Base-by-base conservation (phyloP, 495 filamentous ascomycete species). In the Haplographium delicatum region DNA sequence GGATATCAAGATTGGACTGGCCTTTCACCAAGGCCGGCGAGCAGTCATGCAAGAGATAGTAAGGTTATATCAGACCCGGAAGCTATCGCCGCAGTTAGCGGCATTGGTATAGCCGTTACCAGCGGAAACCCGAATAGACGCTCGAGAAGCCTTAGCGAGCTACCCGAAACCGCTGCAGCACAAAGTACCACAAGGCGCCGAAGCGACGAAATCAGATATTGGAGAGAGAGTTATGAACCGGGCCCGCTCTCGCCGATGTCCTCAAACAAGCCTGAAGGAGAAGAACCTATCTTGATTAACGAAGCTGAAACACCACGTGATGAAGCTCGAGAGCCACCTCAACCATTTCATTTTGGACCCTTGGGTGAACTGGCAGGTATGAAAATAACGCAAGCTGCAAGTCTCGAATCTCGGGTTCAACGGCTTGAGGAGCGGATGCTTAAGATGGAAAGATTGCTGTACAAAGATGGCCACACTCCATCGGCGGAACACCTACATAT, bases 161-260 rank as follows among this genome's bases (percentile, higher is more conserved):
- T 78, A n/a, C 63, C 70, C 38, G 68, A 71, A 37, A 55, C 66
- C 27, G 56, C 58, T 2, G 59, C 54, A 5, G 27, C 28, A 4
- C 62, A 56, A 10, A 50, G 50, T 1, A 61, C 47, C 9, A 54
- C 61, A 10, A 69, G 76, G 28, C 68, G 76, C 31, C 67, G 75
- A 13, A 79, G 75, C 52, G 77, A 79, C 34, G 77, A 81, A 59
- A 78, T 79, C 20, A 73, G 74, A 18, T 78, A 74, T 53, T 79
- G 76, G 76, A 67, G 76, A 34, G 72, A 75, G 58, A 77, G 74
- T 19, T 76, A 73, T 51, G 68, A 71, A 25, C 65, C 65, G 7
- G 66, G 65, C 1, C 63, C 70, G 37, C 54, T 72, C 47, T 79
- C 76, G 5, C 69, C 73, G 11, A 55, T 75, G 40, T 70, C 72